Percentiles rank a stretch among this genome's conserved stretches.
Evolutionary conservation across 805 yeast species (phyloP).

Genomic region (Hanseniaspora jakobsenii): DNA sequence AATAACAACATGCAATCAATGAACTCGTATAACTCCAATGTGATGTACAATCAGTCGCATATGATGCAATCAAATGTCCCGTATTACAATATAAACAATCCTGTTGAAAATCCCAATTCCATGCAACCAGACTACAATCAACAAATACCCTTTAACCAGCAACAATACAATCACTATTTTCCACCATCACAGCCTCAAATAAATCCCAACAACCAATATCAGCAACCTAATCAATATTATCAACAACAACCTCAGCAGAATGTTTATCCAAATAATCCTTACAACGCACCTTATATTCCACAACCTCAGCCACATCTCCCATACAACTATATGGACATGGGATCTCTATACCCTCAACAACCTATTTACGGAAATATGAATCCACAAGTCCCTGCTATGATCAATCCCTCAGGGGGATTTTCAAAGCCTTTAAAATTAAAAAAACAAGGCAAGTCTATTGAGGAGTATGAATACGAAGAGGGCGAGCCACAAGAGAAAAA

Average conservation of each 20-base stretch:
- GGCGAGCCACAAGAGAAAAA: background rate
- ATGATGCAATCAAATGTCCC: too few species aligned
- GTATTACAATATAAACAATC: too few species aligned
- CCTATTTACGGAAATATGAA: too few species aligned
- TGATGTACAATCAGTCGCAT: too few species aligned
- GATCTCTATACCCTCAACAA: too few species aligned
- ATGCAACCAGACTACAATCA: too few species aligned
- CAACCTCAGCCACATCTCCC: slow-evolving; percentile 2
- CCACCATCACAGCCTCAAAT: background rate
- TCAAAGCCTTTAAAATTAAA: slow-evolving; percentile 2
- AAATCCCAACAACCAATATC: background rate
- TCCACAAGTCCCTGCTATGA: too few species aligned
- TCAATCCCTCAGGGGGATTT: too few species aligned
- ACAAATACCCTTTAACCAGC: background rate
- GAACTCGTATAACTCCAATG: too few species aligned
- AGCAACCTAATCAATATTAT: background rate
- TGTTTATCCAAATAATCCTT: too few species aligned
- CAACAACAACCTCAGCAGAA: background rate
- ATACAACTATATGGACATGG: slow-evolving; percentile 13
- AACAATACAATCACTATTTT: background rate
- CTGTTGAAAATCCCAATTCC: background rate
- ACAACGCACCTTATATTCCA: too few species aligned
- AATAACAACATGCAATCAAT: background rate
- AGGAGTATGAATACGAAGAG: slow-evolving; percentile 5
- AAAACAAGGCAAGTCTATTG: slow-evolving; percentile 5